A percentile compares a stretch with the other conserved stretches of the same genome.
Evolutionary conservation across 2,329 filamentous ascomycete species (phyloP).

Genomic region (Penicillium sp.): DNA sequence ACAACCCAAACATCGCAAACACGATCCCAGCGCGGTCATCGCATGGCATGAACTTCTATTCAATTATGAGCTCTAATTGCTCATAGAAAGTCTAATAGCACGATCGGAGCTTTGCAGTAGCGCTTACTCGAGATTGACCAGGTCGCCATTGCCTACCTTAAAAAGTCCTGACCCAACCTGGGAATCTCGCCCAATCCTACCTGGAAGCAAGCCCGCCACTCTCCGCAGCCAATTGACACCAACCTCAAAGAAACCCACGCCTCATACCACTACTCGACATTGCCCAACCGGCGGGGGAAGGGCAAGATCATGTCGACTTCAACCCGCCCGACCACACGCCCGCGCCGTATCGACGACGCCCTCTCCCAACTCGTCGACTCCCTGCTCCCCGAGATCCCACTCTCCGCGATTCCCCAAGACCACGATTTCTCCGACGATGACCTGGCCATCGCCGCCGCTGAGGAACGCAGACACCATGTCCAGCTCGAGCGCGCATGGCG

Average conservation of each 20-base stretch:
- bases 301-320: constrained; percentile 31
- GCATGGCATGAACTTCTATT: constrained; percentile 8
- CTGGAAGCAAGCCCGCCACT: background rate
- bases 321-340: constrained; percentile 36
- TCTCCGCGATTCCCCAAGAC: constrained; percentile 31
- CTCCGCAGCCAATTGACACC: background rate
- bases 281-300: constrained; percentile 9
- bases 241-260: background rate
- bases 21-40: constrained; percentile 5
- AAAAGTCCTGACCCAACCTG: background rate
- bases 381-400: constrained; percentile 40
- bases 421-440: constrained; percentile 35
- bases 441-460: constrained; percentile 37
- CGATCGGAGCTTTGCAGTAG: background rate
- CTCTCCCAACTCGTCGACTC: constrained; percentile 47
- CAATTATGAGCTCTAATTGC: background rate
- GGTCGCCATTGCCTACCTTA: background rate
- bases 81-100: constrained; percentile 2
- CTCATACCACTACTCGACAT: constrained; percentile 2
- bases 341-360: constrained; percentile 47
- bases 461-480: constrained; percentile 39
- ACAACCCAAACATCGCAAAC: constrained; percentile 22
- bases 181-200: constrained; percentile 2
- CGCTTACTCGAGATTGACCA: background rate
- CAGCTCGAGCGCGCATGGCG: constrained; percentile 42